Conservation (phyloP, 2,329 filamentous ascomycete genomes). For the Ilyonectria robusta region DNA sequence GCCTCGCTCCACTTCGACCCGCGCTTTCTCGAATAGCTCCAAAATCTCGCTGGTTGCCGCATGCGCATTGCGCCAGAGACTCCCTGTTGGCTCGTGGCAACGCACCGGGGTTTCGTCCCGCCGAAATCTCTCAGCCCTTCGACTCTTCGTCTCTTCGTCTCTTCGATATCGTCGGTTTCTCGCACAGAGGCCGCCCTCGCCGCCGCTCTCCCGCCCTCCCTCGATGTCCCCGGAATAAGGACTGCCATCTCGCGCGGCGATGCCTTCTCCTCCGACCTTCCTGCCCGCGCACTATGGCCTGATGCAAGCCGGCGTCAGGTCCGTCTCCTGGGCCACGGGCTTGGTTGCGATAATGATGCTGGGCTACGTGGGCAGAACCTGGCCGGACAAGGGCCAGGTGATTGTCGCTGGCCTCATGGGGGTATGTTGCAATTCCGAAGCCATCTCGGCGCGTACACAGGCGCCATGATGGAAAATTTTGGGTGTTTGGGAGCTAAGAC, state of each 20-base stretch:
- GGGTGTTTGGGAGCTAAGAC: conserved; percentile 1
- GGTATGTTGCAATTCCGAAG: conserved; percentile 33
- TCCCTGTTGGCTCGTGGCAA: conserved; percentile 6
- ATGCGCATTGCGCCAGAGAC: conserved; percentile 11
- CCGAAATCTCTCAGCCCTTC: conserved; percentile 7
- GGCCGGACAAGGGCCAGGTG: conserved; percentile 48
- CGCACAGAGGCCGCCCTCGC: not conserved
- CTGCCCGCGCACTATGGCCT: conserved; percentile 37
- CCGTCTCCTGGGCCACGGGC: conserved; percentile 51
- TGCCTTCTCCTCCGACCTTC: conserved; percentile 35
- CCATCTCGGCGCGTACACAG: not conserved
- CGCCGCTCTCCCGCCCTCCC: conserved; percentile 6
- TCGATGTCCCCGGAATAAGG: conserved; percentile 22
- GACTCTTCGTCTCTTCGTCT: not conserved
- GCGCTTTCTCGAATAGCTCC: conserved; percentile 25
- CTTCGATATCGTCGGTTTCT: not conserved
- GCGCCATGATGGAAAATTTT: not conserved
- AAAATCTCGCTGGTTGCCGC: conserved; percentile 13
- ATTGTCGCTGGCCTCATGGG: conserved; percentile 51
- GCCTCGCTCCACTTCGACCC: conserved; percentile 24
- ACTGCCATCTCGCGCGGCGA: conserved; percentile 23
- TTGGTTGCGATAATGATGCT: conserved; percentile 51
- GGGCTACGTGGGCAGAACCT: conserved; percentile 51
- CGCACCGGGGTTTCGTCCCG: conserved; percentile 4
- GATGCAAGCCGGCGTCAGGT: conserved; percentile 44